Conservation (phyloP, 192 early-diverging fungal genomes). For the Diversispora eburnea region DNA sequence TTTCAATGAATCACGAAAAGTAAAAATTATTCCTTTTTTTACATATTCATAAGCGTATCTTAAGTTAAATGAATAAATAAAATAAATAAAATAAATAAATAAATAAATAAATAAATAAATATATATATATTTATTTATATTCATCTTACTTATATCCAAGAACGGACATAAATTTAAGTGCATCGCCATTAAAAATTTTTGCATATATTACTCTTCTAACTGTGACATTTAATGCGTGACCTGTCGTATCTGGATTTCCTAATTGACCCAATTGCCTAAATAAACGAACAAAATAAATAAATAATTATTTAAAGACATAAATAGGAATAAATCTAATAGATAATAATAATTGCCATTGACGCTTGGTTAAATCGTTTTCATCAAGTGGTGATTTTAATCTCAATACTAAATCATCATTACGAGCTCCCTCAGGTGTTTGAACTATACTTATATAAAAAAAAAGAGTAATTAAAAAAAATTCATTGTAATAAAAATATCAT, state of each 20-base stretch:
- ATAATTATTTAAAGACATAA: neutral
- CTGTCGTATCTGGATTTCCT: constrained; percentile 69
- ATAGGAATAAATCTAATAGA: neutral
- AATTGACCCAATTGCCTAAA: constrained; percentile 56
- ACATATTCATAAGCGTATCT: constrained; percentile 62
- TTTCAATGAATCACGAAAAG: constrained; percentile 51
- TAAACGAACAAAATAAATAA: neutral
- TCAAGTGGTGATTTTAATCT: constrained; percentile 53
- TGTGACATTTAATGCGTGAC: constrained; percentile 40
- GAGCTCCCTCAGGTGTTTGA: constrained; percentile 66
- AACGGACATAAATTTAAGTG: constrained; percentile 61
- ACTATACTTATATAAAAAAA: constrained; percentile 35
- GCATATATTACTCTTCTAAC: constrained; percentile 64
- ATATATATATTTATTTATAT: neutral
- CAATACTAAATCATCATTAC: constrained; percentile 72
- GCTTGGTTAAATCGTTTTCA: constrained; percentile 35
- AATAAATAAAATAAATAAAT: neutral
- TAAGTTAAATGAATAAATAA: neutral
- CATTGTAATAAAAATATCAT: neutral
- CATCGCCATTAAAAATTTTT: constrained; percentile 59
- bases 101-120: neutral
- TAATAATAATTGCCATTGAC: constrained; percentile 36
- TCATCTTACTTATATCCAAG: constrained; percentile 64
- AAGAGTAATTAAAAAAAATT: neutral
- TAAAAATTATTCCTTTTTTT: constrained; percentile 59